Conservation (phyloP, 208 protist species). For the Leishmania martiniquensis region DNA sequence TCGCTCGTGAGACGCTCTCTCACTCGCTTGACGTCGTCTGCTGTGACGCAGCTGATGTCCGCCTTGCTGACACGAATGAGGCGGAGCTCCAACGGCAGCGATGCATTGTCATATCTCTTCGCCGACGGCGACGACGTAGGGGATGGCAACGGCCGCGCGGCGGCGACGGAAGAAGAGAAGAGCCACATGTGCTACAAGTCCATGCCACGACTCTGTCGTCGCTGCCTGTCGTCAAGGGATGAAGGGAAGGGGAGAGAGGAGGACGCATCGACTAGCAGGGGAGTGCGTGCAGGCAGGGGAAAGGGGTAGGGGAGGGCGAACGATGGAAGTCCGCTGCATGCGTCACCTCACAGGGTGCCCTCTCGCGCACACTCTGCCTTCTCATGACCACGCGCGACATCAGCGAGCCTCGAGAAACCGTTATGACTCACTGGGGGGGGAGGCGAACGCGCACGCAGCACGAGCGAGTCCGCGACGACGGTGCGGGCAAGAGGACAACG, state of each 20-base stretch:
- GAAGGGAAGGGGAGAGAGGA: neutral
- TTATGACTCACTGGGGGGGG: neutral
- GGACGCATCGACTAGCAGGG: too few relatives aligned
- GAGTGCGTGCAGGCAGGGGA: neutral
- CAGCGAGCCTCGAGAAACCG: neutral
- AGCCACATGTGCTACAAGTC: neutral
- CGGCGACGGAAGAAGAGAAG: neutral
- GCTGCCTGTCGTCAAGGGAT: neutral
- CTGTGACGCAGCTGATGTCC: constrained; percentile 59
- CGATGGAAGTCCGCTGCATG: neutral
- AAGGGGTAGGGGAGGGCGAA: neutral
- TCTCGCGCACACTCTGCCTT: neutral
- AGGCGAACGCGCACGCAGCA: neutral
- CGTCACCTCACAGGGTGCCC: neutral
- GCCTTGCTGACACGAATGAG: constrained; percentile 52
- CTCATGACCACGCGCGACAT: neutral
- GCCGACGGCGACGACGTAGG: neutral
- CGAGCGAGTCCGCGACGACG: neutral
- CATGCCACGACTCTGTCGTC: neutral
- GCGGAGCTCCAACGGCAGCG: constrained; percentile 42
- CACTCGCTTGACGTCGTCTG: constrained; percentile 52
- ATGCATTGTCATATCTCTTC: neutral
- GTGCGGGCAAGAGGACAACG: neutral
- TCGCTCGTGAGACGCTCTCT: constrained; percentile 35
- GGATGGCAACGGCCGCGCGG: neutral